These are phyloP conservation scores for Arthrobotrys conoides DNA, from an alignment of 2,329 filamentous ascomycete genomes.

Conservation along the genomic window DNA sequence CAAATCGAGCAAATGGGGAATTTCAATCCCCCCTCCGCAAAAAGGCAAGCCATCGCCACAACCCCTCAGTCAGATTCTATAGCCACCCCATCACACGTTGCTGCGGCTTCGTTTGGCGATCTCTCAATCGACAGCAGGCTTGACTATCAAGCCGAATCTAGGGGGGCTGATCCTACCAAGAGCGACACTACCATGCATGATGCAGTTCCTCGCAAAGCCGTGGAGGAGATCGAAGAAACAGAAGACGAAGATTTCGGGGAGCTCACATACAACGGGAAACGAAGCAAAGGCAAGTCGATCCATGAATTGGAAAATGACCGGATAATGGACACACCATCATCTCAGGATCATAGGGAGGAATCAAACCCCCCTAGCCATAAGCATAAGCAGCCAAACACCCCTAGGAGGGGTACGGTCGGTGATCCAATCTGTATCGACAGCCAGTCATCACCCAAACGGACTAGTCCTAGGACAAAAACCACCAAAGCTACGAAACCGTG, in stretches of 20 bases:
- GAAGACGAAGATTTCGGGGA: constrained; percentile 26
- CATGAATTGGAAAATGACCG: constrained; percentile 47
- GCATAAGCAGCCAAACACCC: neutral
- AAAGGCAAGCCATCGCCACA: neutral
- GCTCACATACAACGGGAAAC: constrained; percentile 6
- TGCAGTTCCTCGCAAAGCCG: neutral
- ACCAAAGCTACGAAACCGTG: neutral
- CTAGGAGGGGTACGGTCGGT: constrained; percentile 30
- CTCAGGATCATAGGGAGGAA: constrained; percentile 20
- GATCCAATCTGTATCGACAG: constrained; percentile 55
- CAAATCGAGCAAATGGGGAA: neutral
- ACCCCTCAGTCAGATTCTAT: neutral
- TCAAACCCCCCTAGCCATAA: neutral
- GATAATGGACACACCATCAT: constrained; percentile 45
- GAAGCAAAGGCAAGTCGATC: constrained; percentile 32
- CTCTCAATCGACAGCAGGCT: constrained; percentile 19
- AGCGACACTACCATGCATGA: constrained; percentile 25
- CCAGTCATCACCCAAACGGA: constrained; percentile 43
- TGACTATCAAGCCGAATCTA: neutral
- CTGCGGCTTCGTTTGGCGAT: constrained; percentile 28
- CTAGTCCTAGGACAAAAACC: constrained; percentile 25
- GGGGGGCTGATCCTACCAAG: constrained; percentile 4
- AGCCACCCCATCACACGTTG: constrained; percentile 27
- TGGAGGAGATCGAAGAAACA: constrained; percentile 47
- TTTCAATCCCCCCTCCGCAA: neutral